Evolutionary conservation across 192 early-diverging fungal genomes (phyloP), one percentile per base, ranked within the genome.

Genomic region (Coemansia sp.): DNA sequence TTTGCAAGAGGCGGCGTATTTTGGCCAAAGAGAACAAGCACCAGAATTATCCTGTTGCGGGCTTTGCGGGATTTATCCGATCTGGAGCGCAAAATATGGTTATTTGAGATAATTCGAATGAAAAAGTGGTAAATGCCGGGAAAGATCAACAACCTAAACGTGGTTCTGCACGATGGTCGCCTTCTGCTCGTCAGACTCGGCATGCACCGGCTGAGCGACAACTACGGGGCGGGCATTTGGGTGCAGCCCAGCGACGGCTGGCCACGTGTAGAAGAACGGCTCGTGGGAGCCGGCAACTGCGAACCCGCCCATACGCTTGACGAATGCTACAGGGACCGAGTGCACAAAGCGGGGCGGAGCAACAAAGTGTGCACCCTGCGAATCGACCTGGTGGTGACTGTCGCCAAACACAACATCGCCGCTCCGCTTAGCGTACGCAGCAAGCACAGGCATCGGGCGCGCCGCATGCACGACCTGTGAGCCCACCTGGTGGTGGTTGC

Each of bases 341-440:
- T 4, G 58, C 41, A 17, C 61, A 68, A 16, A 11, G 35, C 16
- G 51, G 29, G 21, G 39, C 19, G 54, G 43, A 38, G 27, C 14
- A 6, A 29, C 59, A 31, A 47, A 6, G 8, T 31, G 19, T 16
- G 61, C 54, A 9, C 54, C 72, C 54, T 69, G 45, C 22, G 66
- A 31, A 57, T 69, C 39, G 17, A 61, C 51, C 68, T 74, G 77
- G 29, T 69, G 78, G 47, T 71, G 72, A 38, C 59, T 68, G 56
- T 81, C 66, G 50, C 69, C 78, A 72, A 81, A 81, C 14, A 81
- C 63, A 0, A 81, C 78, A 47, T 81, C 69, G 29, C 71, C 71
- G 12, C 57, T 37, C 49, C 78, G 78, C 21, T 66, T 61, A 25
- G 51, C 57, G 8, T 43, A 59, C 14, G 57, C 52, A 6, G 69